Base-by-base conservation (phyloP, 345 rosid genomes). In the Eucalyptus paniculata region DNA sequence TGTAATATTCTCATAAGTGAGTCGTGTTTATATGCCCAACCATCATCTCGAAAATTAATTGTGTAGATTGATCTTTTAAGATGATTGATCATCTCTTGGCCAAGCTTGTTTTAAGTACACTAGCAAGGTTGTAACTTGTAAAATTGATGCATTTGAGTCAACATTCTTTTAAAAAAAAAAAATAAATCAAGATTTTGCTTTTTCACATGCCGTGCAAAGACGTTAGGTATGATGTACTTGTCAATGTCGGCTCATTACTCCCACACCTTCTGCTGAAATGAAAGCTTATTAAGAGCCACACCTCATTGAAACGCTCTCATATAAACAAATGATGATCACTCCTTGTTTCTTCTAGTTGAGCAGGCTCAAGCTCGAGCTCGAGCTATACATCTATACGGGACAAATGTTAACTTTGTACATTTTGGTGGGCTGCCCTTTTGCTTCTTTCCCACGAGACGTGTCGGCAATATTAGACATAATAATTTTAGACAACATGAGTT, bases 201-300 rank as follows among this genome's bases (percentile, higher is more conserved):
- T 32, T 19, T 2, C 19, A 4, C 3, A 2, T 9, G 12, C 4
- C 1, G 3, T 2, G 0, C 8, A n/a, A 4, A 32, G 12, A 32
- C 0, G 1, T 67, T 0, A 3, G 6, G 40, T 16, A 32, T 32
- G 9, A 51, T 67, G 37, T 32, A 56, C 62, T 56, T 56, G 6
- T 56, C 62, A 24, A 24, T 56, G 62, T 56, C 2, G 1, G 62
- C 62, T 56, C 12, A 56, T 56, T 26, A 0, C 5, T 60, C 32
- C 32, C n/a, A 11, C n/a, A 28, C 2, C 67, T 12, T 26, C 16
- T 3, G 2, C 15, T 28, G 1, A 60, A 60, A 69, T 17, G 11
- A 18, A 34, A 69, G 13, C 42, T 32, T 0, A 18, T 69, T 34
- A 32, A 9, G 23, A 69, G 81, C 13, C 24, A 9, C 24, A 0